Evolutionary conservation across 352 stramenopile species (phyloP), one percentile per base, ranked within the genome.

Genomic region (Pythium periplocum): DNA sequence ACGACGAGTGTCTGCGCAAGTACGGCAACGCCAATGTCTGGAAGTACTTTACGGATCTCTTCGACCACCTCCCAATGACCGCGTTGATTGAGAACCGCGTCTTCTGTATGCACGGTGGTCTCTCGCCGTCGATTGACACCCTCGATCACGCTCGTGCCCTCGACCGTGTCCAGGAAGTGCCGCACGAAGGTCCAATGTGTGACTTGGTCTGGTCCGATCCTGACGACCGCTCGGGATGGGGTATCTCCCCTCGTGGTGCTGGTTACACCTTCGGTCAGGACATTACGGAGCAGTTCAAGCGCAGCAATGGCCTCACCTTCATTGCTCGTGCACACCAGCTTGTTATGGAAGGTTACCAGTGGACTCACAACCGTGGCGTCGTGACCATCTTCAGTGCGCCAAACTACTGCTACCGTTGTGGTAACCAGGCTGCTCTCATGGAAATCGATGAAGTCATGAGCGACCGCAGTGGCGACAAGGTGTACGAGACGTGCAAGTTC

Each of bases 371-470:
- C 59, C 76, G 92, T 53, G 82, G 86, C 41, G 83, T 97, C 10
- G 87, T 97, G 30, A 98, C 91, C 3, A 92, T 98, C 61, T 98
- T 97, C 53, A 93, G 74, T 53, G 91, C 91, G 11, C 91, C 91
- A 31, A 98, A 98, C 72, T 98, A 98, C 69, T 98, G 91, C 78
- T 97, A 97, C 71, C 85, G 90, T 48, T 97, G 89, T 59, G 96
- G 96, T 26, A 99, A 99, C 82, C 90, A 98, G 49, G 95, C 93
- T 4, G 93, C 90, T 38, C 90, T 98, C 64, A 91, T 98, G 77
- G 92, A 97, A 68, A 96, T 98, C 65, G 95, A 95, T 55, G 86
- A 96, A 58, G 80, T 92, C 66, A 95, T 94, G 83, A 68, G 68
- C 53, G 85, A 96, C 64, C 84, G 83, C 66, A 87, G 60, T 32